Evolutionary conservation across 2,329 filamentous ascomycete species (phyloP), one percentile per base, ranked within the genome.

Genomic region (Lasiodiplodia sp.): DNA sequence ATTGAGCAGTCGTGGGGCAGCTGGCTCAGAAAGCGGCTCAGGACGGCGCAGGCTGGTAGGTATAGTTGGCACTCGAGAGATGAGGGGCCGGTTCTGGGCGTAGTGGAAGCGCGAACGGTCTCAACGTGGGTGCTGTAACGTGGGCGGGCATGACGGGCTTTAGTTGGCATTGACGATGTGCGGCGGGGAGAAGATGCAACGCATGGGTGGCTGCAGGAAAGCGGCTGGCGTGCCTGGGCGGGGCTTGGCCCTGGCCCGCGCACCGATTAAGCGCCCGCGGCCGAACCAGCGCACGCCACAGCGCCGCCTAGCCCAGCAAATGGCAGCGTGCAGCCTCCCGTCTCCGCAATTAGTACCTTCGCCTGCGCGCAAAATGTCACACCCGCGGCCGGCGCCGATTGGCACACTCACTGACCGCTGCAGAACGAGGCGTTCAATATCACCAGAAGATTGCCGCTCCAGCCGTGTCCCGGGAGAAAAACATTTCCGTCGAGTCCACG

Each of bases 211-310:
- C 62, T 65, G 62, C 62, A 52, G 28, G 62, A 47, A 53, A 52
- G 62, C 49, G 62, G 62, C 49, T 65, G 47, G 60, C 60, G 60
- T 64, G 60, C 60, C 60, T 64, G 60, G 60, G 60, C 47, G 60
- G 18, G 8, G 44, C 44, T 23, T 53, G 62, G 58, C 40, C 21
- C 55, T 58, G 55, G 60, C 47, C 60, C 44, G 60, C 44, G 28
- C 60, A 47, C 60, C 63, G 34, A 44, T 66, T 66, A 66, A 66
- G 63, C 63, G 63, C 63, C 63, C 51, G 63, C 63, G 63, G 51
- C 63, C 63, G 63, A 64, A 64, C 60, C 60, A 64, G 60, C 44
- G 47, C 60, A 52, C 60, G 60, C 60, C 60, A 64, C 60, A 64
- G 44, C 47, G 23, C 28, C 44, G 1, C 18, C 18, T n/a, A 4